These are phyloP conservation scores for Kentomonas sorsogonicus DNA, from an alignment of 208 protist species.

Conservation along the genomic window DNA sequence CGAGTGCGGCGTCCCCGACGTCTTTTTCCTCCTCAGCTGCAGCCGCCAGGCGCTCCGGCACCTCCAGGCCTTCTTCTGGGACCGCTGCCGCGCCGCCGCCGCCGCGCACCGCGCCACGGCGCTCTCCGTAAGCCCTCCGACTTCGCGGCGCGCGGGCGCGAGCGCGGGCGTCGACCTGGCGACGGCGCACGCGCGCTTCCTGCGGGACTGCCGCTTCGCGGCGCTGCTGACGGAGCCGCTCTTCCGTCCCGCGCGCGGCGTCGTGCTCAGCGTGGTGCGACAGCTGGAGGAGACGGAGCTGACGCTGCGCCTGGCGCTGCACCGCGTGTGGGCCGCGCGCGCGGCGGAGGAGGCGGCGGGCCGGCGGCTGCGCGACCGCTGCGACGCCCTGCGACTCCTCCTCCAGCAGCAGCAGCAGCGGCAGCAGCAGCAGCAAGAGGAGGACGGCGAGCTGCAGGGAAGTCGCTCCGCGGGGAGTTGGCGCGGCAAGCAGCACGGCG, in stretches of 20 bases:
- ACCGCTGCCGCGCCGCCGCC: slow-evolving; percentile 28
- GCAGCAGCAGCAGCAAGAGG: too few relatives aligned
- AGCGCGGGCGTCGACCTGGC: slow-evolving; percentile 65
- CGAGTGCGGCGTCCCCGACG: slow-evolving; percentile 39
- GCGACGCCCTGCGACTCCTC: too few relatives aligned
- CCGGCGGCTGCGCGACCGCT: too few relatives aligned
- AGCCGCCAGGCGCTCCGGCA: slow-evolving; percentile 39
- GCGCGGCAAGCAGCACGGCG: too few relatives aligned
- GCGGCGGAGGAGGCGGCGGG: too few relatives aligned
- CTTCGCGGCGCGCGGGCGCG: too few relatives aligned
- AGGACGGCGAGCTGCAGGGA: too few relatives aligned
- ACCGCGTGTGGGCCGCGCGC: too few relatives aligned
- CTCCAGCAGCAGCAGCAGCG: too few relatives aligned
- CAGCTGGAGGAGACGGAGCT: slow-evolving; percentile 55
- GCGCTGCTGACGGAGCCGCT: slow-evolving; percentile 47
- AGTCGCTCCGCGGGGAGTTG: too few relatives aligned
- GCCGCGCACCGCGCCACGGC: slow-evolving; percentile 32
- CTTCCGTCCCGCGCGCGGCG: slow-evolving; percentile 22
- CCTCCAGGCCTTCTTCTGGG: slow-evolving; percentile 61
- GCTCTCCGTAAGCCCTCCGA: slow-evolving; percentile 47
- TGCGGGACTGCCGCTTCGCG: slow-evolving; percentile 60
- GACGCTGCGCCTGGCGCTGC: slow-evolving; percentile 20
- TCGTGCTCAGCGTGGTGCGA: slow-evolving; percentile 51
- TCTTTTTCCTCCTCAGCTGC: slow-evolving; percentile 70
- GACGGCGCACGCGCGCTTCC: slow-evolving; percentile 44